Evolutionary conservation across 116 monocot species (phyloP), one percentile per base, ranked within the genome.

Genomic region (Cymodocea nodosa): DNA sequence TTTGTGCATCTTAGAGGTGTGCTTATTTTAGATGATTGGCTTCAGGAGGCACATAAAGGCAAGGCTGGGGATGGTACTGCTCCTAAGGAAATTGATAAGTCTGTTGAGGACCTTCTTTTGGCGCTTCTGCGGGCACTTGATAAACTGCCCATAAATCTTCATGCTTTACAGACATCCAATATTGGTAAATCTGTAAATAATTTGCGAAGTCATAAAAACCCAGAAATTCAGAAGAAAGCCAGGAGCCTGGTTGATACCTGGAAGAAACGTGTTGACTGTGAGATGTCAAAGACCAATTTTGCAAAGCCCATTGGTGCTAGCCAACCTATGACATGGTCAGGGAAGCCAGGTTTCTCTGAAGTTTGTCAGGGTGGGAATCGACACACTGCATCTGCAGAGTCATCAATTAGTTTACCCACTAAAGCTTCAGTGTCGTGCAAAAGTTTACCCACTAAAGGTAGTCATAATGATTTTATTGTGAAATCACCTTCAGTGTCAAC

Each of bases 231-330:
- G 66, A 97, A 85, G 75, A 97, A 97, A 68, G 85, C 97, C 12
- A 85, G 84, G 77, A 83, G 83, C 60, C 77, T 97, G 53, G 85
- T 97, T 69, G 97, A 97, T 40, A 88, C 76, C 19, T 97, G 97
- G 97, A 97, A 97, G 81, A 97, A 97, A 77, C 85, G 97, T 58
- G 91, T 97, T 63, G 88, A 85, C 77, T 91, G 76, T 54, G 97
- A 97, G 65, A 97, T 97, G 85, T 70, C 65, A 10, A 85, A 82
- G 79, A 72, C 72, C 30, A 85, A 77, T 71, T 90, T 90, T 72
- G 71, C 78, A 50, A 90, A 86, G 70, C 44, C 83, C 59, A 37
- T 64, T 56, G 77, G 74, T 16, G 75, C 87, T n/a, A 69, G 78
- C 53, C 89, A 80, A 51, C 59, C 85, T 68, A 78, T 71, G 25